phyloP scores from a whole-genome alignment of 345 rosid species.

The Hibiscus mutabilis region DNA sequence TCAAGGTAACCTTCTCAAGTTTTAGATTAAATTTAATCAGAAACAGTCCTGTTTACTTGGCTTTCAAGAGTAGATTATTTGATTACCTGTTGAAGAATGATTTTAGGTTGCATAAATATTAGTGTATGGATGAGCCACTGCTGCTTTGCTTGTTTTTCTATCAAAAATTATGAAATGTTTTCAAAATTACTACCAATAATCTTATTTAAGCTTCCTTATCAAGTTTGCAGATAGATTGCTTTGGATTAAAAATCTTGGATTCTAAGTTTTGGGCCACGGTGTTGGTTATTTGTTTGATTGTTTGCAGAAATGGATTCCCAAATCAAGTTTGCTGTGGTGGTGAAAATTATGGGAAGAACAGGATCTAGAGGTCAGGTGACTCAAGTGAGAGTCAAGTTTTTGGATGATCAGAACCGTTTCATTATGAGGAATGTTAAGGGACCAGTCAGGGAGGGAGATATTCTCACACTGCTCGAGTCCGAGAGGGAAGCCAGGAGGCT shows the following conservation, averaged over 20 bases:
- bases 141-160: too few relatives aligned
- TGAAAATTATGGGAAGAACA: neutral
- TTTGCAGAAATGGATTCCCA: neutral
- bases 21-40: too few relatives aligned
- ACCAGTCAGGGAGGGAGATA: neutral
- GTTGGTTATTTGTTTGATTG: neutral
- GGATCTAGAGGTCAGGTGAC: neutral
- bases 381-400: constrained; percentile 2
- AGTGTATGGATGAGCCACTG: too few relatives aligned
- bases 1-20: too few relatives aligned
- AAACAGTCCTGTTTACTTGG: too few relatives aligned
- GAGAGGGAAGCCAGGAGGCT: constrained; percentile 2
- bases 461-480: neutral
- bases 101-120: too few relatives aligned
- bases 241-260: neutral
- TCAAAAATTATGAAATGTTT: too few relatives aligned
- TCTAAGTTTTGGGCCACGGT: neutral
- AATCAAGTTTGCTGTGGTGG: neutral
- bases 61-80: too few relatives aligned
- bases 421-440: neutral
- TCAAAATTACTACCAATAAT: neutral
- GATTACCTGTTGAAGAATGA: too few relatives aligned
- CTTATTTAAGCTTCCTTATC: neutral
- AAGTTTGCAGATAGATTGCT: too few relatives aligned
- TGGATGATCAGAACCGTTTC: neutral